These are phyloP conservation scores for Nepenthes mirabilis DNA, from an alignment of 148 eudicot genomes.

Conservation along the genomic window DNA sequence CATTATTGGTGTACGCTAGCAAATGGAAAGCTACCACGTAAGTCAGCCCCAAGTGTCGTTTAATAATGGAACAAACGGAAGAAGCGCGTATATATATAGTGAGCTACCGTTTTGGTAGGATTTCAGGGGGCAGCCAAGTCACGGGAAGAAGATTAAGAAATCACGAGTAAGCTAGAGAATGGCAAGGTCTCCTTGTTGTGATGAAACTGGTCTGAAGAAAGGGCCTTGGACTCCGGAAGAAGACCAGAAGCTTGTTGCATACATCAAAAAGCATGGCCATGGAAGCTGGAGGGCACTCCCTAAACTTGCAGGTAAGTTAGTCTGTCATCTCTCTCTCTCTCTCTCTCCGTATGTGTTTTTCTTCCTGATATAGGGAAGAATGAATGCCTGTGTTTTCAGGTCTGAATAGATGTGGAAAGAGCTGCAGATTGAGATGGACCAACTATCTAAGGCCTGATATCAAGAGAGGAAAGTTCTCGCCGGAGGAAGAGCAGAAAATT, in stretches of 20 bases:
- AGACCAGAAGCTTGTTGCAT: constrained; percentile 9
- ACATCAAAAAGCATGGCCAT: constrained; percentile 11
- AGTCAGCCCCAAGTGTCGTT: no score
- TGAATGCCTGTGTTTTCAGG: constrained; percentile 2
- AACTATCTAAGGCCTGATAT: constrained; percentile 12
- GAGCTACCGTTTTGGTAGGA: neutral
- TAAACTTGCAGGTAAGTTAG: constrained; percentile 6
- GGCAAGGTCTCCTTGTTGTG: constrained; percentile 12
- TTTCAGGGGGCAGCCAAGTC: neutral
- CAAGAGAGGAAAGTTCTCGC: constrained; percentile 11
- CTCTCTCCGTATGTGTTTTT: neutral
- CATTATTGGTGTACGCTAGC: no score
- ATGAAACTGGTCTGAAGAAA: constrained; percentile 10
- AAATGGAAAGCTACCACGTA: no score
- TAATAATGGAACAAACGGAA: no score
- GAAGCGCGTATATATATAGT: no score
- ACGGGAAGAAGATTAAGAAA: no score
- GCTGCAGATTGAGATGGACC: constrained; percentile 12
- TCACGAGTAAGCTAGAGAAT: neutral
- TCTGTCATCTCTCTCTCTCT: neutral
- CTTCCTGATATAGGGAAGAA: neutral
- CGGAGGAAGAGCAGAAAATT: constrained; percentile 7
- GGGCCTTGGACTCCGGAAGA: constrained; percentile 14
- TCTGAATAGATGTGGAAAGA: constrained; percentile 11
- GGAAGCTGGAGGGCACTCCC: constrained; percentile 14